Base-by-base conservation (phyloP, 2,329 filamentous ascomycete genomes). In the Fusarium odoratissimum region DNA sequence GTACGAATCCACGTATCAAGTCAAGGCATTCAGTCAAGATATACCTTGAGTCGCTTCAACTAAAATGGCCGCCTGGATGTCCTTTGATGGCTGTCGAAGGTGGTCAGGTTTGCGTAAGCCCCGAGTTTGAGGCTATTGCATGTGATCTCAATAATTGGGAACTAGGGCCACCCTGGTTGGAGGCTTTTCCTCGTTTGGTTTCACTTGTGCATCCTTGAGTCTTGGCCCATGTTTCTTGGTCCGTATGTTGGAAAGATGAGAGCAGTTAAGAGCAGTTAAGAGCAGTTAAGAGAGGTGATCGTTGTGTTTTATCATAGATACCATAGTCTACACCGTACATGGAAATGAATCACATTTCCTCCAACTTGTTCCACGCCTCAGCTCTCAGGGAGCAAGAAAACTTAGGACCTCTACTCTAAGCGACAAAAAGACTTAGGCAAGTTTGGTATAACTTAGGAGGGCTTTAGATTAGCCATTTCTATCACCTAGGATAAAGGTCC, bases 91-190 rank as follows among this genome's bases (percentile, higher is more conserved):
- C 48, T 6, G 61, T 65, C 13, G 49, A 73, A 17, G 46, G 58
- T 2, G 54, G 64, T 1, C 64, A 69, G 21, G 64, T 78, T 14
- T 63, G 61, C 2, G 64, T 78, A 12, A 69, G 76, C 38, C 74
- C 75, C 1, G 72, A 75, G 5, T 77, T 78, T 28, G 74, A 77
- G 59, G 52, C 64, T 3, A 52, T 75, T 28, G 74, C 65, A 25
- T 70, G 71, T 51, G 76, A 78, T 54, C 60, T 77, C 19, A 56
- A 58, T 25, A 74, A 77, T 48, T 78, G 76, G 76, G 41, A 69
- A 9, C 35, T 78, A 23, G 69, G 71, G 1, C 51, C 74, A 16
- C 75, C 74, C 10, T 78, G 70, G 71, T 37, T 71, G 16, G 76
- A 77, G 23, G 51, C 56, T 8, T 78, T 78, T 62, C 76, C 76